Conservation (phyloP, 352 stramenopile species). For the Phytopythium ostracodes region DNA sequence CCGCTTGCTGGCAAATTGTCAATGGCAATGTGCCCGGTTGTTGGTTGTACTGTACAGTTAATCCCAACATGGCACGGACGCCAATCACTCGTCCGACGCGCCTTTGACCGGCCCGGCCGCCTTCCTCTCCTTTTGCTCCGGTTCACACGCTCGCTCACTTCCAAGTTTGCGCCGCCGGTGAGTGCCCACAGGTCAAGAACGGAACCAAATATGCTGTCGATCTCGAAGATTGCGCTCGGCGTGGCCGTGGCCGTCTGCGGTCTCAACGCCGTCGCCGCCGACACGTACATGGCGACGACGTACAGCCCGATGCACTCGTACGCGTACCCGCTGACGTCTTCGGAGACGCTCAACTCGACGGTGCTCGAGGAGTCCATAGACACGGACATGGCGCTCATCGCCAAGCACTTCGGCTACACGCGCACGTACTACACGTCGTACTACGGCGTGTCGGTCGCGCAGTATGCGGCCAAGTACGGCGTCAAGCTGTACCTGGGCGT, state of each 20-base stretch:
- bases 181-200: neutral
- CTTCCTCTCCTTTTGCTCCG: neutral
- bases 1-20: neutral
- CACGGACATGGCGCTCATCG: slow-evolving; percentile 40
- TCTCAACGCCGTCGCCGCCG: neutral
- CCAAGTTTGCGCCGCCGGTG: neutral
- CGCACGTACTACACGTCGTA: slow-evolving; percentile 63
- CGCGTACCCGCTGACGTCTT: slow-evolving; percentile 39
- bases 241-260: neutral
- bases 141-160: slow-evolving; percentile 1
- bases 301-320: slow-evolving; percentile 53
- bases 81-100: slow-evolving; percentile 2
- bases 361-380: slow-evolving; percentile 29
- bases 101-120: neutral
- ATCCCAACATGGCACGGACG: neutral
- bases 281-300: slow-evolving; percentile 33
- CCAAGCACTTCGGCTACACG: slow-evolving; percentile 41
- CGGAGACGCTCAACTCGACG: slow-evolving; percentile 12
- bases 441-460: slow-evolving; percentile 37
- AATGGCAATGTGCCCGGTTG: neutral
- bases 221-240: slow-evolving; percentile 6
- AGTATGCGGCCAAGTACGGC: slow-evolving; percentile 41
- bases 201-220: neutral
- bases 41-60: neutral
- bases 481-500: slow-evolving; percentile 55